Conservation (phyloP, 805 yeast species). For the Candida adriatica region DNA sequence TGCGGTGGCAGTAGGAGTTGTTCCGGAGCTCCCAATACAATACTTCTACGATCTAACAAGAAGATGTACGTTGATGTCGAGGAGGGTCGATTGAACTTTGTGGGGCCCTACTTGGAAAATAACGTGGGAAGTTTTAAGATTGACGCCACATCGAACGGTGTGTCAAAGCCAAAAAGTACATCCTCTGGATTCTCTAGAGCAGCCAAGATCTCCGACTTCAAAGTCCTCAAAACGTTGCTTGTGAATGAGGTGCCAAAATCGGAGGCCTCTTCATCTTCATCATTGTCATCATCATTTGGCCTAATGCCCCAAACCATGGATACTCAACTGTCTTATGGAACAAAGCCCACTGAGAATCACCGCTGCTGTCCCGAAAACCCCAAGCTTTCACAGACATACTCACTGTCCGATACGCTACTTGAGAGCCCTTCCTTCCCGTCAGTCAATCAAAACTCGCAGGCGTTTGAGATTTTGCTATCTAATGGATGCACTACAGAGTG, state of each 20-base stretch:
- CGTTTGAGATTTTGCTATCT: conserved; percentile 16
- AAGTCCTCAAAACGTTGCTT: conserved; percentile 14
- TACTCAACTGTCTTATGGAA: no score
- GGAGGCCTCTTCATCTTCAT: no score
- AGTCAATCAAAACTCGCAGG: background rate
- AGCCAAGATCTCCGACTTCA: conserved; percentile 2
- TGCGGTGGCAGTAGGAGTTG: conserved; percentile 8
- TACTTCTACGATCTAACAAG: conserved; percentile 21
- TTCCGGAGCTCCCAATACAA: conserved; percentile 13
- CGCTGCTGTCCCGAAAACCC: no score
- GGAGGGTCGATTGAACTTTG: conserved; percentile 20
- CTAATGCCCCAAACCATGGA: no score
- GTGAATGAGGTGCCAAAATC: conserved; percentile 9
- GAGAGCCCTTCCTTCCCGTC: no score
- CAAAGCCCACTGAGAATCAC: no score
- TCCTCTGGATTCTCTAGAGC: background rate
- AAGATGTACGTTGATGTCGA: conserved; percentile 22
- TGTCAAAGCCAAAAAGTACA: background rate
- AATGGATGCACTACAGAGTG: conserved; percentile 22
- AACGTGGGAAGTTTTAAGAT: conserved; percentile 15
- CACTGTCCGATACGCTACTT: no score
- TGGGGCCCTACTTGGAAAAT: conserved; percentile 21
- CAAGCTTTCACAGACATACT: no score
- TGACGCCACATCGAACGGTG: background rate
- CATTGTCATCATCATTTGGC: no score